Evolutionary conservation across 768 basidiomycete species (phyloP), one percentile per base, ranked within the genome.

Genomic region (Phanerodontia chrysosporium): DNA sequence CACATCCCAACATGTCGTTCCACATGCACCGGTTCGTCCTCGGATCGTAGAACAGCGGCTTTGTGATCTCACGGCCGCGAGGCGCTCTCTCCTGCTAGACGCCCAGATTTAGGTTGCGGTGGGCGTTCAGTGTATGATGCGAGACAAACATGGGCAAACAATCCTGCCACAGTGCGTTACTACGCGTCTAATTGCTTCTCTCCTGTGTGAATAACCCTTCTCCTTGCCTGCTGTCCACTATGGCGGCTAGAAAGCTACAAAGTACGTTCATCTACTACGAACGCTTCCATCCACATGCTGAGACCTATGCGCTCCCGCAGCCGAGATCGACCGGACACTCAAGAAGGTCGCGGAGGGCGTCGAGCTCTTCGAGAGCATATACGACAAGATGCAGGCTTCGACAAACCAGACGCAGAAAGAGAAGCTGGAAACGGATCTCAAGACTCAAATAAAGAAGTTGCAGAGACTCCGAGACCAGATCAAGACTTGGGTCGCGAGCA

Each of bases 351-450:
- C 87, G 35, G 92, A 95, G 75, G 97, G 97, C 65, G 95, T 98
- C 66, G 92, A 94, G 78, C 82, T 90, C 73, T 95, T 95, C 70
- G 93, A 95, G 75, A 86, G 82, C 76, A 95, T 97, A 73, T 97
- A 96, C 72, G 95, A 97, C 72, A 99, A 98, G 83, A 95, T 99
- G 87, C 90, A 95, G 73, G 83, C 89, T 51, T 90, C 95, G 18
- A 91, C 92, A 30, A 98, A 97, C 76, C 88, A 95, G 73, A 92
- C 96, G 0, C 95, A 98, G 78, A 98, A 98, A 73, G 97, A 98
- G 83, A 99, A 99, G 75, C 86, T 93, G 53, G 97, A 99, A 73
- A 86, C 81, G 3, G 90, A 98, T 66, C 78, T 98, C 71, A 95
- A 98, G 78, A 96, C 95, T 51, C 97, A 99, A 80, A 98, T 99